Percentiles rank a stretch among this genome's conserved stretches.
phyloP scores from a whole-genome alignment of 495 filamentous ascomycete genomes.

The Parathielavia appendiculata region DNA sequence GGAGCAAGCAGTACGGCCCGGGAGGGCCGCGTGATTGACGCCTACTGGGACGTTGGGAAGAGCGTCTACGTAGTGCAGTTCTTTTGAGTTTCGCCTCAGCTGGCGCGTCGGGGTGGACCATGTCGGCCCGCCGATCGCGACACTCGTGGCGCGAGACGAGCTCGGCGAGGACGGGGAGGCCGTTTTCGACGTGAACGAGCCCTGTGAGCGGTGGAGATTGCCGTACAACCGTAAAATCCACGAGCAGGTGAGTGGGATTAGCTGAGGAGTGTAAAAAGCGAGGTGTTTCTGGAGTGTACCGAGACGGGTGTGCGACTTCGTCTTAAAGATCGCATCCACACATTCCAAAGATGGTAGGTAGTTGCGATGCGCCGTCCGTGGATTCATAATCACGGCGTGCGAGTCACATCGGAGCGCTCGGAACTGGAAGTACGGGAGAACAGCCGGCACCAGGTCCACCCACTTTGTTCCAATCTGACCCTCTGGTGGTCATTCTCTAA shows the following conservation, averaged over 20 bases:
- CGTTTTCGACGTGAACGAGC: neutral
- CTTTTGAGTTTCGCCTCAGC: slow-evolving; percentile 2
- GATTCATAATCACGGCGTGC: no score
- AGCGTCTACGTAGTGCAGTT: neutral
- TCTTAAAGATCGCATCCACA: no score
- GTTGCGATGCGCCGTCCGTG: no score
- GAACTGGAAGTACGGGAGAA: no score
- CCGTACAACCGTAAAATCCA: neutral
- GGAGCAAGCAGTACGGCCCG: neutral
- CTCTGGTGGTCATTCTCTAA: no score
- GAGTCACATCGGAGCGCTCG: no score
- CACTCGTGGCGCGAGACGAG: neutral
- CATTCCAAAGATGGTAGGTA: no score
- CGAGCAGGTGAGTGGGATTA: neutral
- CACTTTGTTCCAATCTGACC: no score
- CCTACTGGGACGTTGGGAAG: neutral
- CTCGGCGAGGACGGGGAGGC: neutral
- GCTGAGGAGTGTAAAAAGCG: neutral
- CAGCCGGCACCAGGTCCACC: no score
- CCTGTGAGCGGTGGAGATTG: neutral
- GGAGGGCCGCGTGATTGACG: neutral
- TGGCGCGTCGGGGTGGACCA: neutral
- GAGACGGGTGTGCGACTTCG: neutral
- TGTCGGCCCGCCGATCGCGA: neutral
- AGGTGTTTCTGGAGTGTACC: neutral